Conservation (phyloP, 805 yeast species). For the Wickerhamiella siamensis region DNA sequence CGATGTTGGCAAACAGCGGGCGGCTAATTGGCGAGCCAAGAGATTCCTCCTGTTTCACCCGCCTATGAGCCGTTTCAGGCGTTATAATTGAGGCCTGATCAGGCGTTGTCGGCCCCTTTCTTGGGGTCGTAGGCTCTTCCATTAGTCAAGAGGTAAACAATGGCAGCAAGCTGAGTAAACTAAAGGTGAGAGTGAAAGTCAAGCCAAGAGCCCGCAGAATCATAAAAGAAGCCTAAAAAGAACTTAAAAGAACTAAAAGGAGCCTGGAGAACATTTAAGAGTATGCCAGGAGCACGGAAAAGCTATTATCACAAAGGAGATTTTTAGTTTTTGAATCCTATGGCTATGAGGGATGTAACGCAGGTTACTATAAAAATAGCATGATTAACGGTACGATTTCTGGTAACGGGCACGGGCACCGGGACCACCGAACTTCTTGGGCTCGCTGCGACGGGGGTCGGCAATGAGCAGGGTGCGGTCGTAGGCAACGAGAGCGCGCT, state of each 20-base stretch:
- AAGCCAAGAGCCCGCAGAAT: no score
- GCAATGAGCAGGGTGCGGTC: slow-evolving; percentile 99
- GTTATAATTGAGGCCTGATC: neutral
- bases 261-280: no score
- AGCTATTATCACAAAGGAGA: no score
- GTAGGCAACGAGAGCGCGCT: slow-evolving; percentile 93
- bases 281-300: no score
- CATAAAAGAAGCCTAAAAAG: no score
- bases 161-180: neutral
- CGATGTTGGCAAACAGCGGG: neutral
- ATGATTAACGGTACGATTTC: slow-evolving; percentile 94
- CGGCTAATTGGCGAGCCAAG: neutral
- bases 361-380: slow-evolving; percentile 2
- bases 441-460: slow-evolving; percentile 99
- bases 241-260: no score
- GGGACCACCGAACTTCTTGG: slow-evolving; percentile 99
- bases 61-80: slow-evolving; percentile 1
- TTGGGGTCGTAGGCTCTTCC: slow-evolving; percentile 1
- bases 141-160: slow-evolving; percentile 1
- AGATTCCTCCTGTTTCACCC: neutral
- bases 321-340: neutral
- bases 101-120: slow-evolving; percentile 1
- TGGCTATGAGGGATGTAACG: neutral
- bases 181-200: no score
- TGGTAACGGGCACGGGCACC: slow-evolving; percentile 99